A percentile compares a stretch with the other conserved stretches of the same genome.
phyloP scores from a whole-genome alignment of 352 stramenopile genomes.

The Phytopythium ostracodes region DNA sequence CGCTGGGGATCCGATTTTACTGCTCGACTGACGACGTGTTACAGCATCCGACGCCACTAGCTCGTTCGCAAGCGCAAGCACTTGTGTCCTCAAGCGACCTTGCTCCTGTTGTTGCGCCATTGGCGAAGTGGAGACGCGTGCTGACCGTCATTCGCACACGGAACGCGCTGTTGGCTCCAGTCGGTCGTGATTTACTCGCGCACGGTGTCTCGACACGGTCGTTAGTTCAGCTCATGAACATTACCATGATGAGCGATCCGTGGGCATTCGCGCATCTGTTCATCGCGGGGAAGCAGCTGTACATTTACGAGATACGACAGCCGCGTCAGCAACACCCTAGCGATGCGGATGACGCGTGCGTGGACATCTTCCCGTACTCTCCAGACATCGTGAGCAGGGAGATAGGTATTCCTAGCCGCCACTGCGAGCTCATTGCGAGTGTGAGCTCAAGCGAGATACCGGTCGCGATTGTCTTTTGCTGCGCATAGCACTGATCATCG shows the following conservation, averaged over 20 bases:
- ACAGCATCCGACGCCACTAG: not conserved
- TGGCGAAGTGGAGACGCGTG: not conserved
- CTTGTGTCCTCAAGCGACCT: not conserved
- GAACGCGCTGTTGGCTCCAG: not conserved
- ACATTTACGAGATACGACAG: constrained; percentile 23
- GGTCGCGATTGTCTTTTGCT: not conserved
- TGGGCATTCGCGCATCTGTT: constrained; percentile 26
- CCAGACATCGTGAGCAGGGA: not conserved
- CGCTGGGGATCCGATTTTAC: not conserved
- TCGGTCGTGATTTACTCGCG: not conserved
- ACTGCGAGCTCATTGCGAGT: not conserved
- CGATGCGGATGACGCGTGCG: not conserved
- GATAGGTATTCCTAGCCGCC: not conserved
- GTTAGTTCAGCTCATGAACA: constrained; percentile 33
- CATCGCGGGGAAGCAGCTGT: constrained; percentile 23
- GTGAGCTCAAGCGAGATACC: not conserved
- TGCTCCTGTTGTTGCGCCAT: not conserved
- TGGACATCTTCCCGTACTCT: not conserved
- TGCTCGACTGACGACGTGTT: not conserved
- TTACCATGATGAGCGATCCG: constrained; percentile 44
- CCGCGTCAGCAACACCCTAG: not conserved
- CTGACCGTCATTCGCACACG: not conserved
- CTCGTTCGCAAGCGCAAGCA: too few species aligned
- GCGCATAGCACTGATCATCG: not conserved
- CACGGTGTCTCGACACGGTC: constrained; percentile 9